phyloP scores from a whole-genome alignment of 1,284 basidiomycete species.

The Heterobasidion parviporum region DNA sequence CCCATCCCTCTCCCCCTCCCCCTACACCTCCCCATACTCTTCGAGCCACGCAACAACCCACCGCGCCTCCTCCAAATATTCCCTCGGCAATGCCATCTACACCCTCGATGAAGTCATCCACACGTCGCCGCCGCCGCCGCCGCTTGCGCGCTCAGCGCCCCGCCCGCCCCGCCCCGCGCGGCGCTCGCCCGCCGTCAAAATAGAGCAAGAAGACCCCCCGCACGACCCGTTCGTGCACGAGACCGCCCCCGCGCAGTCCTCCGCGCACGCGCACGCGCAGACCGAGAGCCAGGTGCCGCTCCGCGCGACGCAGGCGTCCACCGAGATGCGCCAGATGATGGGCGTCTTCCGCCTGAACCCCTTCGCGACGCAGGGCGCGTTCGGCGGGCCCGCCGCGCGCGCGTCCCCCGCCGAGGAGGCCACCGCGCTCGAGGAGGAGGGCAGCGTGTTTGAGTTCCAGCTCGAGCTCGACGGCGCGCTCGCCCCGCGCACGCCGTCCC shows the following conservation, averaged over 20 bases:
- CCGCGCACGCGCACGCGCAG: slow-evolving; percentile 1
- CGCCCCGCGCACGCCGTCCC: slow-evolving; percentile 6
- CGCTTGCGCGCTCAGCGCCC: slow-evolving; percentile 5
- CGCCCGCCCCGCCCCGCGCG: slow-evolving; percentile 2
- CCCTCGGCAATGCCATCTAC: slow-evolving; percentile 26
- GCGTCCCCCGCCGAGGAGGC: slow-evolving; percentile 29
- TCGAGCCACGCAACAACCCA: slow-evolving; percentile 8
- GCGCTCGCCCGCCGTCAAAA: slow-evolving; percentile 7
- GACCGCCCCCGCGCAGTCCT: slow-evolving; percentile 14
- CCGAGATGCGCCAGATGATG: slow-evolving; percentile 67
- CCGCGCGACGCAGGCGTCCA: slow-evolving; percentile 60
- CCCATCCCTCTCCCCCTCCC: slow-evolving; percentile 4
- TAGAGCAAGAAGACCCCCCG: slow-evolving; percentile 11
- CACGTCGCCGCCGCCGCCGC: slow-evolving; percentile 6
- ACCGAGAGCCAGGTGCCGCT: slow-evolving; percentile 56
- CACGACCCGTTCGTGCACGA: slow-evolving; percentile 21
- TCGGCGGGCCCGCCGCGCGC: slow-evolving; percentile 15
- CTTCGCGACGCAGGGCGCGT: slow-evolving; percentile 52
- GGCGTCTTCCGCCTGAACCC: slow-evolving; percentile 67
- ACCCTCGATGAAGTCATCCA: slow-evolving; percentile 3
- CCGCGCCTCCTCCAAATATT: slow-evolving; percentile 50
- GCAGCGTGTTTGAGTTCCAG: slow-evolving; percentile 55
- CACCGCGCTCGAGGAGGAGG: slow-evolving; percentile 47
- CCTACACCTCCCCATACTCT: neutral
- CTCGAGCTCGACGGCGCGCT: slow-evolving; percentile 19